Evolutionary conservation across 768 basidiomycete species (phyloP).

Genomic region (Lentinula aciculospora): DNA sequence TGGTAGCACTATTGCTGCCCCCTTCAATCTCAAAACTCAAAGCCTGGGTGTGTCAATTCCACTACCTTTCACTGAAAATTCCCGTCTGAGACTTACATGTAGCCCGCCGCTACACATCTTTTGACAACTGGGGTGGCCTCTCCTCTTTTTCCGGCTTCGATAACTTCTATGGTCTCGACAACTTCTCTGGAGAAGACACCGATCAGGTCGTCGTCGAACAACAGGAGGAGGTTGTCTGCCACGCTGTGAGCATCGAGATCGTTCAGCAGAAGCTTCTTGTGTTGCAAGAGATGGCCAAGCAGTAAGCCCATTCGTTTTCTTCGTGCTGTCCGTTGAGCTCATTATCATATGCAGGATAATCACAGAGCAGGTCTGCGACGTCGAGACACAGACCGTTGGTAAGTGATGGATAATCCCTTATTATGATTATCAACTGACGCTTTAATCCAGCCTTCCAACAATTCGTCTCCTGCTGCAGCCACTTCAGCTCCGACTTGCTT

Average conservation of each 20-base stretch:
- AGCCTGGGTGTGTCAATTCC: constrained; percentile 19
- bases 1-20: constrained; percentile 22
- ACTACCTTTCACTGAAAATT: too few species aligned
- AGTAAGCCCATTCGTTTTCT: constrained; percentile 11
- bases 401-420: constrained; percentile 6
- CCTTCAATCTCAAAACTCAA: constrained; percentile 16
- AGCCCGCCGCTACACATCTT: constrained; percentile 8
- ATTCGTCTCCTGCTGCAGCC: constrained; percentile 4
- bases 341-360: constrained; percentile 14
- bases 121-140: constrained; percentile 14
- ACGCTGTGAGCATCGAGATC: constrained; percentile 14
- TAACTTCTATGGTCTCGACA: constrained; percentile 13
- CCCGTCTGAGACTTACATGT: not conserved
- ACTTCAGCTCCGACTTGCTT: constrained; percentile 17
- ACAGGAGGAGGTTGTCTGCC: constrained; percentile 15
- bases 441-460: not conserved
- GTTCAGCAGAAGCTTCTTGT: constrained; percentile 23
- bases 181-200: constrained; percentile 14
- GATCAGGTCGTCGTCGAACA: constrained; percentile 16
- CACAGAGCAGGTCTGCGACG: constrained; percentile 24
- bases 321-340: not conserved
- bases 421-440: not conserved
- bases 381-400: constrained; percentile 23
- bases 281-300: constrained; percentile 21
- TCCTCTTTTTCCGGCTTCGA: constrained; percentile 10